Conservation (phyloP, 2,329 filamentous ascomycete species). For the Colletotrichum tamarilloi region DNA sequence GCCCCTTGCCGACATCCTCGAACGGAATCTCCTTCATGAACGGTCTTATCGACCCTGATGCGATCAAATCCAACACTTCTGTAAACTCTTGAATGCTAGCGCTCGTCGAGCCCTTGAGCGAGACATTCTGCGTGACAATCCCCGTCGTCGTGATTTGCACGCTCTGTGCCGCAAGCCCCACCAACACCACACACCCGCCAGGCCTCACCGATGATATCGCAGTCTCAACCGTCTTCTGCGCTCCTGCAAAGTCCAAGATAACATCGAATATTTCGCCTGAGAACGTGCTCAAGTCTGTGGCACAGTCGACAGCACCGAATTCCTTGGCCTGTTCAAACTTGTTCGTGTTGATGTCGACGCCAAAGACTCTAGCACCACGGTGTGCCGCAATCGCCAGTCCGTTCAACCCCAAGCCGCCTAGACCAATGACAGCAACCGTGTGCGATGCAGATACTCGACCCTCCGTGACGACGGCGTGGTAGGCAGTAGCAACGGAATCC, state of each 20-base stretch:
- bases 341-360: slow-evolving; percentile 4
- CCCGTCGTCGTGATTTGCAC: background rate
- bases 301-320: background rate
- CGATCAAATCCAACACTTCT: slow-evolving; percentile 2
- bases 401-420: slow-evolving; percentile 25
- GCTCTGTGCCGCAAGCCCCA: slow-evolving; percentile 17
- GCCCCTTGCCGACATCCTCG: background rate
- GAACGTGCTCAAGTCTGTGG: background rate
- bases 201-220: slow-evolving; percentile 8
- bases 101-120: no score
- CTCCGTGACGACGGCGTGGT: slow-evolving; percentile 33
- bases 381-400: slow-evolving; percentile 17
- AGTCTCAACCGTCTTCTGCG: slow-evolving; percentile 11
- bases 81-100: no score
- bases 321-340: slow-evolving; percentile 20
- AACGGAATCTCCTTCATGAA: background rate
- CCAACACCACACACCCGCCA: slow-evolving; percentile 25
- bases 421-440: slow-evolving; percentile 19
- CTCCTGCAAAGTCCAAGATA: slow-evolving; percentile 28
- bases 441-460: background rate
- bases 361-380: slow-evolving; percentile 17
- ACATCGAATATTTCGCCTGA: slow-evolving; percentile 10
- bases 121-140: no score
- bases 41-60: background rate
- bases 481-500: slow-evolving; percentile 25